A percentile compares a stretch with the other conserved stretches of the same genome.
These are phyloP conservation scores for Mortierella sp. DNA, from an alignment of 371 early-diverging fungal species.

Conservation along the genomic window DNA sequence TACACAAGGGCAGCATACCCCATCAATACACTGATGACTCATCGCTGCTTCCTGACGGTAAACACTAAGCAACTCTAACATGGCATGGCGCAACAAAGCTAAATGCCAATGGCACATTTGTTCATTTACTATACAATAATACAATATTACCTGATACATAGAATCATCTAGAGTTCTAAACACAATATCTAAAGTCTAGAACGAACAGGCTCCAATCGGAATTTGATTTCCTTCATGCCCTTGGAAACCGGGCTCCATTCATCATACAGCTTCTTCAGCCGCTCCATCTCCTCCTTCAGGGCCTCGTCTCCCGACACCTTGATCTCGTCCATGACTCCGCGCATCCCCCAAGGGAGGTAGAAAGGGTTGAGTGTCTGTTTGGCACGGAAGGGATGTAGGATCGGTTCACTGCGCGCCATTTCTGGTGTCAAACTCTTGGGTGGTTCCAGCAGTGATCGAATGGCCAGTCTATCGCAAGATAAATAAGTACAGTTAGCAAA, in stretches of 20 bases:
- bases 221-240: constrained; percentile 85
- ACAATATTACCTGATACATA: not conserved
- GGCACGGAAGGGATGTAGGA: constrained; percentile 66
- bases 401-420: constrained; percentile 35
- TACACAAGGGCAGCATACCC: no score
- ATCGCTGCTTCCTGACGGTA: no score
- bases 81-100: no score
- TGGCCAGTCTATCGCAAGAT: constrained; percentile 34
- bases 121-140: not conserved
- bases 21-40: no score
- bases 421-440: constrained; percentile 38
- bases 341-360: constrained; percentile 94
- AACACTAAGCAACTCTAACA: no score
- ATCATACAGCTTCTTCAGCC: constrained; percentile 75
- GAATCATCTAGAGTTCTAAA: no score
- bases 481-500: not conserved
- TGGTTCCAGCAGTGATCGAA: constrained; percentile 59
- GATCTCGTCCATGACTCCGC: constrained; percentile 80
- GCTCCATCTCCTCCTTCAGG: constrained; percentile 72
- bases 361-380: constrained; percentile 82
- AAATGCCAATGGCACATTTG: no score
- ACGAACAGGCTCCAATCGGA: constrained; percentile 86
- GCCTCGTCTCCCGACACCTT: constrained; percentile 66
- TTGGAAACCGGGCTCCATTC: constrained; percentile 85
- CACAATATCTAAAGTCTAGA: constrained; percentile 30